A percentile compares a stretch with the other conserved stretches of the same genome.
phyloP scores from a whole-genome alignment of 2,329 filamentous ascomycete species.

The Fusarium stilboides region DNA sequence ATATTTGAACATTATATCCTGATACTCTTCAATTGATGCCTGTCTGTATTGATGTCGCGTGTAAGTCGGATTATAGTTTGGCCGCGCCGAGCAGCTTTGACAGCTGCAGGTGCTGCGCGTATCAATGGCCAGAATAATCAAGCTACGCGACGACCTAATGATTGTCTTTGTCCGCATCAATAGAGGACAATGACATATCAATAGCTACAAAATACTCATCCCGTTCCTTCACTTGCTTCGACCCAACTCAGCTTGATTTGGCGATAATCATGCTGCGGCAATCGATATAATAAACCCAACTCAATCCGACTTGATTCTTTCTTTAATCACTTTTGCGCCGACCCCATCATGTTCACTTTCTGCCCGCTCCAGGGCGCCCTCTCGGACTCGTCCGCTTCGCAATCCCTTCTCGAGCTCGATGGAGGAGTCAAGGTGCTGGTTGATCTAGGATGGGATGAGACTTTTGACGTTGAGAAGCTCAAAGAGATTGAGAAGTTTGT shows the following conservation, averaged over 20 bases:
- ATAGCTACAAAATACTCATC: slow-evolving; percentile 29
- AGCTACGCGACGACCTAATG: slow-evolving; percentile 41
- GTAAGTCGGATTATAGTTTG: slow-evolving; percentile 46
- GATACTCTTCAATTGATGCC: slow-evolving; percentile 2
- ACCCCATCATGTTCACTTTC: slow-evolving; percentile 89
- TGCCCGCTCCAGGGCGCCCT: slow-evolving; percentile 93
- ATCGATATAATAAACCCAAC: slow-evolving; percentile 32
- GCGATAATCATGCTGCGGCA: slow-evolving; percentile 43
- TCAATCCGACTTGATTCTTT: slow-evolving; percentile 24
- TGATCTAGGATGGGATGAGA: slow-evolving; percentile 96
- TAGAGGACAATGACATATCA: slow-evolving; percentile 37
- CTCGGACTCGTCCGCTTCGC: slow-evolving; percentile 86
- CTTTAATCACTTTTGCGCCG: slow-evolving; percentile 32
- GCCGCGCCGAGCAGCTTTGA: slow-evolving; percentile 33
- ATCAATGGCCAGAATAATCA: slow-evolving; percentile 39
- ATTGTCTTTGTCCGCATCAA: slow-evolving; percentile 44
- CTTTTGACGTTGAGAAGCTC: slow-evolving; percentile 86
- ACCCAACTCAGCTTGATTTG: not conserved
- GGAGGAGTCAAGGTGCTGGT: slow-evolving; percentile 96
- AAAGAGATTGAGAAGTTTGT: slow-evolving; percentile 89
- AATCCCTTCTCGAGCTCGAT: slow-evolving; percentile 97
- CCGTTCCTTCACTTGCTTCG: not conserved
- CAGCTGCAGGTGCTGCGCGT: slow-evolving; percentile 40
- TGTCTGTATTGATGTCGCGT: slow-evolving; percentile 12
- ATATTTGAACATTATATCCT: not conserved